These are phyloP conservation scores for Pichia membranifaciens DNA, from an alignment of 805 yeast genomes.

Conservation along the genomic window DNA sequence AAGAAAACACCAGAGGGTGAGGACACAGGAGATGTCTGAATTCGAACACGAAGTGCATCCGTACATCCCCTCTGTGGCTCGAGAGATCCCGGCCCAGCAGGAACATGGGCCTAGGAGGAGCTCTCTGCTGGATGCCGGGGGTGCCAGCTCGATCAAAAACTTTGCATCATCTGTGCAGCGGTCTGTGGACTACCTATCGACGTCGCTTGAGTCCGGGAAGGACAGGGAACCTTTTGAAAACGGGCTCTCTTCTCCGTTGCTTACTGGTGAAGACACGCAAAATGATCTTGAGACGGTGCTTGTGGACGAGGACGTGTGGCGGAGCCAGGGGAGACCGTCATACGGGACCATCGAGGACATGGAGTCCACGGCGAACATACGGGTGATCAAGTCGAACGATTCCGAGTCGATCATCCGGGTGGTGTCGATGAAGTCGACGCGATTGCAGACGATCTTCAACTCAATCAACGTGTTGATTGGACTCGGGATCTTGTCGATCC, in stretches of 20 bases:
- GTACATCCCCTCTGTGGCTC: neutral
- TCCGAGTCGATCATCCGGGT: constrained; percentile 8
- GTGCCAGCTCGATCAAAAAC: constrained; percentile 32
- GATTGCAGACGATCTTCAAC: constrained; percentile 71
- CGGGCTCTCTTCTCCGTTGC: no score
- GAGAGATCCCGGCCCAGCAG: neutral
- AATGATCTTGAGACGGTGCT: neutral
- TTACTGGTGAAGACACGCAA: no score
- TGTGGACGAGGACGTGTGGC: neutral
- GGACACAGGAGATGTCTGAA: neutral
- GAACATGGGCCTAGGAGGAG: constrained; percentile 21
- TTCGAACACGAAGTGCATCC: neutral
- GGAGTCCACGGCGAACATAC: neutral
- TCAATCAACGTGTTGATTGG: constrained; percentile 75
- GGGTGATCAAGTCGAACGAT: neutral
- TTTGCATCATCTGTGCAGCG: constrained; percentile 32
- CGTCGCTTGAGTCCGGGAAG: constrained; percentile 18
- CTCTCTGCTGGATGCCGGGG: constrained; percentile 33
- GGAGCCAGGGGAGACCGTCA: neutral
- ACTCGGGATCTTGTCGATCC: constrained; percentile 67
- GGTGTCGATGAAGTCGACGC: constrained; percentile 45
- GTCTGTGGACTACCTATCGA: constrained; percentile 27
- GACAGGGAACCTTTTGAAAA: no score
- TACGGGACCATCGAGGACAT: neutral
- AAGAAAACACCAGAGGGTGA: no score